phyloP scores from a whole-genome alignment of 495 filamentous ascomycete species.

The Penicillium chermesinum region DNA sequence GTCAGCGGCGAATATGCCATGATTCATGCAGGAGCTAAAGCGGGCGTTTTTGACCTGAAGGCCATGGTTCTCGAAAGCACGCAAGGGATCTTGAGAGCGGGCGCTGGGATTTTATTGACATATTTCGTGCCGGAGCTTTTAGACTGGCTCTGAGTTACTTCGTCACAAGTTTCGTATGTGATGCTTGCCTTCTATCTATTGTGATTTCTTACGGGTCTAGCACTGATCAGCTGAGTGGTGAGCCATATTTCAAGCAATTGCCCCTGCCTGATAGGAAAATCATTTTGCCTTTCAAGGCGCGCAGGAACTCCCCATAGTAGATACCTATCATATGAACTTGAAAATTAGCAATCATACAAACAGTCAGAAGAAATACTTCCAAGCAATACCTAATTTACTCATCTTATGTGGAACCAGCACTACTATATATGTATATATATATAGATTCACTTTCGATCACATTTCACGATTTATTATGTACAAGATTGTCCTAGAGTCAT shows the following conservation, averaged over 20 bases:
- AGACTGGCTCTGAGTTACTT: slow-evolving; percentile 61
- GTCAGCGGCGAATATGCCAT: slow-evolving; percentile 97
- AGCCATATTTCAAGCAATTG: too few relatives aligned
- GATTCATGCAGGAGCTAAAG: slow-evolving; percentile 94
- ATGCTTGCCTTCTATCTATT: too few relatives aligned
- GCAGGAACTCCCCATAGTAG: background rate
- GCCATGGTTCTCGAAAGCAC: slow-evolving; percentile 92
- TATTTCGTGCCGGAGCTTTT: slow-evolving; percentile 95
- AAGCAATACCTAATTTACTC: too few relatives aligned
- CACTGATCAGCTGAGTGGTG: too few relatives aligned
- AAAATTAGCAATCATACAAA: too few relatives aligned
- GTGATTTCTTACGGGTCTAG: too few relatives aligned
- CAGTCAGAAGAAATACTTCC: slow-evolving; percentile 2
- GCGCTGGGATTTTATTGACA: slow-evolving; percentile 83
- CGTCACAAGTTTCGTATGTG: too few relatives aligned
- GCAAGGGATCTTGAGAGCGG: slow-evolving; percentile 86
- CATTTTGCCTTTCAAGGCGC: too few relatives aligned
- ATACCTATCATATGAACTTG: background rate
- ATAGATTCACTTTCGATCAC: too few relatives aligned
- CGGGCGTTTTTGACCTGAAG: slow-evolving; percentile 95
- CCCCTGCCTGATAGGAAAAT: too few relatives aligned
- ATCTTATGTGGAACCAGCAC: too few relatives aligned
- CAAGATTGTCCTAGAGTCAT: background rate
- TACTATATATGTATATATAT: too few relatives aligned
- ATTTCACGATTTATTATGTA: background rate